Percentiles rank a stretch among this genome's conserved stretches.
Evolutionary conservation across 2,329 filamentous ascomycete genomes (phyloP).

Genomic region (Lachnellula subtilissima): DNA sequence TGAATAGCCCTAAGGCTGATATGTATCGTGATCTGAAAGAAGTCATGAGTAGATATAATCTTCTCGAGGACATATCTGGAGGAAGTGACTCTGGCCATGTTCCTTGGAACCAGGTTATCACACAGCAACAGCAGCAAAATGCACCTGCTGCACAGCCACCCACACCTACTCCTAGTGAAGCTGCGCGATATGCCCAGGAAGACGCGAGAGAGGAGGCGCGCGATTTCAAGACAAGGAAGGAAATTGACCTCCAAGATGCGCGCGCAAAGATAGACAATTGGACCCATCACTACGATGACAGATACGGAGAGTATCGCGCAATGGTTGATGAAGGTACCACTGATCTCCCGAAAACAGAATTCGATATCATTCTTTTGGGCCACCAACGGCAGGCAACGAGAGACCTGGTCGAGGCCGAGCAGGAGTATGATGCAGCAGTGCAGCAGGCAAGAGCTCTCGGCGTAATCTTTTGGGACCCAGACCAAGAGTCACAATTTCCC

Average conservation of each 20-base stretch:
- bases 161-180: background rate
- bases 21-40: background rate
- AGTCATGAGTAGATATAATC: background rate
- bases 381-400: slow-evolving; percentile 1
- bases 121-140: background rate
- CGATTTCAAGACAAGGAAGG: background rate
- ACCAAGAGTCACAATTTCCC: slow-evolving; percentile 14
- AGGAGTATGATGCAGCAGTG: slow-evolving; percentile 1
- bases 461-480: background rate
- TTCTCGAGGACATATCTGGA: slow-evolving; percentile 2
- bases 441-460: slow-evolving; percentile 2
- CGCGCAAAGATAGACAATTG: slow-evolving; percentile 9
- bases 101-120: too few relatives aligned
- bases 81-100: background rate
- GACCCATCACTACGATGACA: slow-evolving; percentile 3
- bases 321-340: too few relatives aligned
- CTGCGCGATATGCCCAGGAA: background rate
- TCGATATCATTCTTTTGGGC: slow-evolving; percentile 10
- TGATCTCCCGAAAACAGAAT: slow-evolving; percentile 5
- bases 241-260: background rate
- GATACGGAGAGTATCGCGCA: slow-evolving; percentile 2
- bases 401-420: slow-evolving; percentile 8
- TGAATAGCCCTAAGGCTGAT: background rate
- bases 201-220: background rate
- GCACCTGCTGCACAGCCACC: background rate